Evolutionary conservation across 192 early-diverging fungal species (phyloP).

Genomic region (Gamsiella multidivaricata): DNA sequence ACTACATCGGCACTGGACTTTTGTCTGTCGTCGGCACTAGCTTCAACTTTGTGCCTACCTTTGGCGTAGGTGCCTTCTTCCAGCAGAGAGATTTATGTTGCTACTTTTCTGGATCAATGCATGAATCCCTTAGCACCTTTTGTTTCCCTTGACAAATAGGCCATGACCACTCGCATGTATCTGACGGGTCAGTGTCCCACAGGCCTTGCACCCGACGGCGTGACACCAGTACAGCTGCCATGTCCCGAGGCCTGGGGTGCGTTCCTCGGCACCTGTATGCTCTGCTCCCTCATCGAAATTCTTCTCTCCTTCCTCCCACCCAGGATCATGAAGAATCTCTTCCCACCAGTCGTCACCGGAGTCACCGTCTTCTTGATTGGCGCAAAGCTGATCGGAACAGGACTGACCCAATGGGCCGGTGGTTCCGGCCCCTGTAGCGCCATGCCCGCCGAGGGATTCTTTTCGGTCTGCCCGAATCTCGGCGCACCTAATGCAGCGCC

Average conservation of each 20-base stretch:
- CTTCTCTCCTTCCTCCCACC: slow-evolving; percentile 62
- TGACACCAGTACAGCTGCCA: slow-evolving; percentile 49
- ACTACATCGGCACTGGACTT: slow-evolving; percentile 61
- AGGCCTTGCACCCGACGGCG: slow-evolving; percentile 55
- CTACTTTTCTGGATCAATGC: no score
- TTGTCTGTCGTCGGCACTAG: slow-evolving; percentile 65
- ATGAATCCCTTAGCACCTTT: no score
- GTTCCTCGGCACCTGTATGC: slow-evolving; percentile 65
- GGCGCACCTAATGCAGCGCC: slow-evolving; percentile 60
- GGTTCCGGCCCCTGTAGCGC: slow-evolving; percentile 57
- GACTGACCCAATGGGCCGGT: slow-evolving; percentile 62
- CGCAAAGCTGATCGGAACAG: slow-evolving; percentile 53
- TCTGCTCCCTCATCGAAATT: slow-evolving; percentile 58
- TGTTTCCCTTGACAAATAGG: slow-evolving; percentile 14
- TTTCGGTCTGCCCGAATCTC: slow-evolving; percentile 55
- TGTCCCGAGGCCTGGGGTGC: slow-evolving; percentile 66
- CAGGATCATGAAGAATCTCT: slow-evolving; percentile 57
- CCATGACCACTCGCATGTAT: slow-evolving; percentile 66
- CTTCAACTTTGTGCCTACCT: slow-evolving; percentile 59
- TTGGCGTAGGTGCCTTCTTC: no score
- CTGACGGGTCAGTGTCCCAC: slow-evolving; percentile 61
- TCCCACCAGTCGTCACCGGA: slow-evolving; percentile 68
- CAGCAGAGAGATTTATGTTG: no score
- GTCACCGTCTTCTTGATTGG: slow-evolving; percentile 62
- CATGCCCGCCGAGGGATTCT: slow-evolving; percentile 54